Base-by-base conservation (phyloP, 2,329 filamentous ascomycete genomes). In the Capronia coronata region DNA sequence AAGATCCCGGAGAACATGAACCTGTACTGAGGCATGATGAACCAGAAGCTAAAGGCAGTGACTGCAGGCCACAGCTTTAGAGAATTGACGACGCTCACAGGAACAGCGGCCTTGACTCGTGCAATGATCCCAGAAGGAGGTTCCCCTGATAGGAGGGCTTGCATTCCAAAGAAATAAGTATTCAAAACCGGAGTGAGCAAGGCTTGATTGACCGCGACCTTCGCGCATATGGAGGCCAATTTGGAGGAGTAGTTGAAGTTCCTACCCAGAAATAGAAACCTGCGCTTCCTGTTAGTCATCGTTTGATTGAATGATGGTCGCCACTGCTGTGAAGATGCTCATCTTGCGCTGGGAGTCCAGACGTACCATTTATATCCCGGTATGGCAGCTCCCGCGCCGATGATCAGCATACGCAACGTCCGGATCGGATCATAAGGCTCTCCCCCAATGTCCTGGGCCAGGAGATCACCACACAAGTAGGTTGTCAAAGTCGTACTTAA, bases 61-160 rank as follows among this genome's bases (percentile, higher is more conserved):
- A 94, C 84, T 0, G 81, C 80, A 0, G 90, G 91, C 90, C 90
- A 96, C 19, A 96, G 68, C 70, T 94, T 94, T 65, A 83, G 82
- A 52, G 83, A 86, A 65, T 93, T 95, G 63, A 80, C 66, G 63
- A 87, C 80, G 63, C 83, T 89, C 19, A 77, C 75, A 0, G 89
- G 88, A 0, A 95, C 84, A 0, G 89, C 90, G 51, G 81, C 75
- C 58, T 77, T 77, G 51, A 96, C 75, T 45, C 87, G 81, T 60
- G 86, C 80, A 66, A 79, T 77, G 1, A 84, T 78, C 48, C 87
- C 83, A 5, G 70, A 64, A 1, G 82, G 63, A 0, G 74, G 76
- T 22, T 84, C 83, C 30, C 88, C 89, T 0, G 81, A 77, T 1
- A 94, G 73, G 2, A 89, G 71, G 1, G 86, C 84, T 64, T 94